Conservation (phyloP, 139 green algal genomes). For the Auxenochlorella pyrenoidosa region DNA sequence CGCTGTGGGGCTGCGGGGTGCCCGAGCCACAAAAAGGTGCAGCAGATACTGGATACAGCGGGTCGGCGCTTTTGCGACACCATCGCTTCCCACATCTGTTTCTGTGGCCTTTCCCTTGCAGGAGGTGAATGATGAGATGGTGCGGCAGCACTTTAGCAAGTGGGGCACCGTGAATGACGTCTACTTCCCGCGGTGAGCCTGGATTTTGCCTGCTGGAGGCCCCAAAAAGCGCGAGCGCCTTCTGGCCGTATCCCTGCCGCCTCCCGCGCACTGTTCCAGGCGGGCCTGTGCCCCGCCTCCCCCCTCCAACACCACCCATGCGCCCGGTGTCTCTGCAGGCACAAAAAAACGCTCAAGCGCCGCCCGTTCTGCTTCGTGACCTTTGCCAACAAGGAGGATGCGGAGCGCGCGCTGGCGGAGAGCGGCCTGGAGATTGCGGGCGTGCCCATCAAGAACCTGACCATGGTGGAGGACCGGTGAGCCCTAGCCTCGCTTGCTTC, state of each 20-base stretch:
- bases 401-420: slow-evolving; percentile 36
- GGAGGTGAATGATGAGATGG: slow-evolving; percentile 58
- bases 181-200: slow-evolving; percentile 47
- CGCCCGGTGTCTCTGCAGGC: not conserved
- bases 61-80: not conserved
- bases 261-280: too few species aligned
- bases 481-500: too few species aligned
- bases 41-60: not conserved
- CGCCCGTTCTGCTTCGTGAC: slow-evolving; percentile 59
- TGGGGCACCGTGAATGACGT: slow-evolving; percentile 56
- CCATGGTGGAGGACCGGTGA: slow-evolving; percentile 50
- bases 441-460: slow-evolving; percentile 54
- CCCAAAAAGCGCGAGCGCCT: not conserved
- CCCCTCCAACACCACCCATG: not conserved
- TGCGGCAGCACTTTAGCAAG: slow-evolving; percentile 45
- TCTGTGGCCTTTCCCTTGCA: not conserved
- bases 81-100: not conserved
- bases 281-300: not conserved
- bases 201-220: not conserved
- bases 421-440: slow-evolving; percentile 49
- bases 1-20: not conserved
- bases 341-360: slow-evolving; percentile 56
- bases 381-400: slow-evolving; percentile 40
- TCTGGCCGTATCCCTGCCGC: too few species aligned
- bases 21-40: not conserved